phyloP scores from a whole-genome alignment of 139 green algal genomes.

The Prasinococcaceae sp. region DNA sequence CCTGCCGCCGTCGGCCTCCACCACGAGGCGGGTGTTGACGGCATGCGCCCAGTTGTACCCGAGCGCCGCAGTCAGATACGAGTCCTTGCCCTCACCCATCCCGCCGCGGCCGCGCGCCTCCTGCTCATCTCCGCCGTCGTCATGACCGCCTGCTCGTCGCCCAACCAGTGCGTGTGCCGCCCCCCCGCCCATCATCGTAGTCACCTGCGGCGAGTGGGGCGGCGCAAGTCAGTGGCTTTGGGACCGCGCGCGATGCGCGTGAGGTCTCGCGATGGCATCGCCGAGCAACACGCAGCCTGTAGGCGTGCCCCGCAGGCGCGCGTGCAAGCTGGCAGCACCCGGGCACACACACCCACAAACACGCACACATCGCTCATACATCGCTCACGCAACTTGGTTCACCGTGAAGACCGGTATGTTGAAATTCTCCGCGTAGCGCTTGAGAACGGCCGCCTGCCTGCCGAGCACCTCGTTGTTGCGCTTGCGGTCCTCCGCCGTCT shows the following conservation, averaged over 20 bases:
- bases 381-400: conserved; percentile 70
- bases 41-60: conserved; percentile 80
- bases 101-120: background rate
- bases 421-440: conserved; percentile 56
- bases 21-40: conserved; percentile 73
- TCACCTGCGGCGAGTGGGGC: too few species aligned
- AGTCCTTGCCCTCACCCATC: background rate
- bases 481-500: too few species aligned
- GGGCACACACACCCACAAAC: too few species aligned
- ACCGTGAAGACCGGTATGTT: conserved; percentile 53
- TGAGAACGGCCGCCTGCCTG: conserved; percentile 49
- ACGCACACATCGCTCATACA: too few species aligned
- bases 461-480: conserved; percentile 29
- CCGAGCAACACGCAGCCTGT: too few species aligned
- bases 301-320: too few species aligned
- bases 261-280: too few species aligned
- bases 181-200: background rate
- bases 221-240: too few species aligned
- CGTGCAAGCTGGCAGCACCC: too few species aligned
- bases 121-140: background rate
- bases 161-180: background rate
- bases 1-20: conserved; percentile 29
- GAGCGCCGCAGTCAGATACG: conserved; percentile 66
- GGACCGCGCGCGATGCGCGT: too few species aligned
- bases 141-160: background rate